Evolutionary conservation across 805 yeast species (phyloP), one percentile per base, ranked within the genome.

Genomic region (Diddensiella caesifluorescens): DNA sequence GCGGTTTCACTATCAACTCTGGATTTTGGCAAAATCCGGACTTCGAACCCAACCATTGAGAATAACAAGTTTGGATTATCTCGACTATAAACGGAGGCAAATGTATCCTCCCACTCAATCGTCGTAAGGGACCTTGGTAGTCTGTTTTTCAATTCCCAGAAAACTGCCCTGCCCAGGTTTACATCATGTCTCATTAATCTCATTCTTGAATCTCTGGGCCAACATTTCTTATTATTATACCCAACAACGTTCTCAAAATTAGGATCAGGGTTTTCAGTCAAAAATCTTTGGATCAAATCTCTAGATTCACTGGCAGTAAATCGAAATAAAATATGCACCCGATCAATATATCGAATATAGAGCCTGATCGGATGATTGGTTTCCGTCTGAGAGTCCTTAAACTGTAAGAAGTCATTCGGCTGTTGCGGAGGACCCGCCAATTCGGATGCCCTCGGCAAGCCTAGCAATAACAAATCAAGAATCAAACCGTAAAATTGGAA

Each of bases 191-290:
- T 71, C 79, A 89, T 80, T 38, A 92, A 64, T 50, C 87, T 75
- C 97, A 92, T 92, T 45, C 97, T 74, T 16, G 80, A 68, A 58
- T 92, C 97, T 34, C 84, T 68, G 2, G 98, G 96, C 99, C 99
- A 92, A 57, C 97, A 88, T 38, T 79, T 79, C 52, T 83, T 83
- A 52, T 87, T 90, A 55, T 83, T 84, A 61, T 88, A 90, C 0
- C 94, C 94, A 26, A 83, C 77, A 4, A 81, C 79, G 52, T 81
- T 83, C 54, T 84, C 95, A 61, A 84, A 85, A 56, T 89, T 86
- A 0, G 95, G 95, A 64, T 89, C 96, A 1, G 96, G 95, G 54
- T 86, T 83, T 52, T 86, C 95, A 0, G 83, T 71, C 18, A 89
- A 63, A 54, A 70, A 87, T 19, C 85, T 90, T 45, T 80, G 81